Conservation (phyloP, 1,139 yeast genomes). For the Geotrichum bryndzae region DNA sequence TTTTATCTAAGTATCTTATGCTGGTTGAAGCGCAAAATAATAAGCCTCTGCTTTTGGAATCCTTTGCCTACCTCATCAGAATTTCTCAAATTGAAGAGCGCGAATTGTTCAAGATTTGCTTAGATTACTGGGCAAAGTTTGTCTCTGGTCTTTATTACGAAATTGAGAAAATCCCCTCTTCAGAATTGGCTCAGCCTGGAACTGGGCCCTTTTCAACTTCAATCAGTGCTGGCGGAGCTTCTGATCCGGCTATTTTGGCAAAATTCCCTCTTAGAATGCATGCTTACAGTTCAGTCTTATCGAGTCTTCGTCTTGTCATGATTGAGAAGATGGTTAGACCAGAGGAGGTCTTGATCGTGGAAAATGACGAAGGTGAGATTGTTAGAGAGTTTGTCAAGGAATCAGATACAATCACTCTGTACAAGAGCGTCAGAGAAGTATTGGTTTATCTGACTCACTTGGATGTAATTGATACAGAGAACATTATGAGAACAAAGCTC, state of each 20-base stretch:
- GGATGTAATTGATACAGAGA: slow-evolving; percentile 90
- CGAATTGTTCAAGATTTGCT: slow-evolving; percentile 88
- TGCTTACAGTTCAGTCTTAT: slow-evolving; percentile 64
- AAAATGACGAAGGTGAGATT: slow-evolving; percentile 97
- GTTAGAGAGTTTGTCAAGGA: slow-evolving; percentile 96
- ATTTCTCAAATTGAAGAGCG: slow-evolving; percentile 90
- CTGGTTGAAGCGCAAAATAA: slow-evolving; percentile 63
- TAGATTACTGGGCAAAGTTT: slow-evolving; percentile 88
- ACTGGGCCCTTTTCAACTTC: slow-evolving; percentile 36
- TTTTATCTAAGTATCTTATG: slow-evolving; percentile 66
- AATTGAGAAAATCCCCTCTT: slow-evolving; percentile 70
- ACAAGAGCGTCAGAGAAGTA: slow-evolving; percentile 93
- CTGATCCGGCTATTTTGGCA: slow-evolving; percentile 71
- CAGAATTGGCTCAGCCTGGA: slow-evolving; percentile 62
- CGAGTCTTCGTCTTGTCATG: slow-evolving; percentile 79
- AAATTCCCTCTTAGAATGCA: slow-evolving; percentile 82
- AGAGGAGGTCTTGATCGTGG: slow-evolving; percentile 93
- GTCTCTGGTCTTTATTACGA: slow-evolving; percentile 79
- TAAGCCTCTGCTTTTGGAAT: slow-evolving; percentile 57
- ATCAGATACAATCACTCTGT: slow-evolving; percentile 90
- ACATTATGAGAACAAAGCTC: slow-evolving; percentile 85
- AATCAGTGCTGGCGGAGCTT: slow-evolving; percentile 62
- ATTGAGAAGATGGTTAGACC: slow-evolving; percentile 98
- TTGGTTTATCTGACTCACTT: slow-evolving; percentile 91
- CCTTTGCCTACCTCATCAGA: slow-evolving; percentile 77